Evolutionary conservation across 2,329 filamentous ascomycete species (phyloP), one percentile per base, ranked within the genome.

Genomic region (Ceratocystis diversiconidia): DNA sequence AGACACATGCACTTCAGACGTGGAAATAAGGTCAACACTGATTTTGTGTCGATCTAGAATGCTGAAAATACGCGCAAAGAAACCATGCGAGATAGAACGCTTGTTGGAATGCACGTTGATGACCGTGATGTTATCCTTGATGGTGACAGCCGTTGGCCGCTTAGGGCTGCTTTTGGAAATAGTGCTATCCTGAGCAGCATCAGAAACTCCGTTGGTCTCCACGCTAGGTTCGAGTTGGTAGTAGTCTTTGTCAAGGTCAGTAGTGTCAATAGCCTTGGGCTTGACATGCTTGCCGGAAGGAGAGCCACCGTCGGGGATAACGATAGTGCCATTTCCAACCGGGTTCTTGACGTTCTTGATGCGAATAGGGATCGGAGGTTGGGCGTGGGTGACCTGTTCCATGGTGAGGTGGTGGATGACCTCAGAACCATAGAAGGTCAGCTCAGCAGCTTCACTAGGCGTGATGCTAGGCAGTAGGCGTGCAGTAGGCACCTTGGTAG

Each of bases 381-480:
- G 76, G n/a, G 89, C 89, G 71, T 89, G 88, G 73, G 94, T 91
- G 69, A 87, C 85, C 76, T 97, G 94, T 77, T 97, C 92, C 92
- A 99, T 97, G 71, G 94, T 99, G 73, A 96, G 88, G 70, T 96
- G 94, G 74, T 99, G 94, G 71, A 99, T 99, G 73, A 99, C 94
- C 75, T 99, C 94, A 68, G 92, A 92, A 68, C 89, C 89, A 74
- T 92, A 94, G 72, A 92, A 94, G 1, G 94, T 97, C 77, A 99
- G 79, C 75, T 99, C 94, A 12, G 94, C 92, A 1, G 94, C 94
- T 76, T 99, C 94, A 8, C 90, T 88, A 0, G 94, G 94, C 2
- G 92, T 96, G 73, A 99, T 96, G 64, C 87, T 86, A 10, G 86
- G 78, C 57, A 99, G 82, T n/a, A 99, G 80, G 60, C 88, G 82